These are phyloP conservation scores for Hygrophila difformis DNA, from an alignment of 257 asterid species.

Conservation along the genomic window DNA sequence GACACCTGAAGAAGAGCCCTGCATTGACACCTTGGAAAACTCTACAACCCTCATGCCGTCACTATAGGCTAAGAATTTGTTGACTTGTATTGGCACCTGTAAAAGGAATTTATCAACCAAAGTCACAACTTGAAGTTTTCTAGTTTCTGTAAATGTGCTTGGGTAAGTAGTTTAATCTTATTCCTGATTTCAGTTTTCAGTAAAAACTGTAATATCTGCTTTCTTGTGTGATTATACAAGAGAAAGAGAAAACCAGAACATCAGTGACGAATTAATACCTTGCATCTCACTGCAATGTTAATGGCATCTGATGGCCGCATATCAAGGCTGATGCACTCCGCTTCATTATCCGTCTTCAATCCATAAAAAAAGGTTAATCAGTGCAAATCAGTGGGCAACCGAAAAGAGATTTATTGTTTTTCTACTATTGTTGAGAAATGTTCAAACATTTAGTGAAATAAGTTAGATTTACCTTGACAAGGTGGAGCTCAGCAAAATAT, in stretches of 20 bases:
- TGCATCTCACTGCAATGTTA: conserved; percentile 8
- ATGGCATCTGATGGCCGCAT: conserved; percentile 4
- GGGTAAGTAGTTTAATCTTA: too few relatives aligned
- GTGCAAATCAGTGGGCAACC: not conserved
- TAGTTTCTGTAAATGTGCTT: too few relatives aligned
- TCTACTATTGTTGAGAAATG: not conserved
- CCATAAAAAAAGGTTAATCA: not conserved
- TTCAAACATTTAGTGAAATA: too few relatives aligned
- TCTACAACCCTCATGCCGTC: conserved; percentile 50
- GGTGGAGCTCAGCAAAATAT: conserved; percentile 79
- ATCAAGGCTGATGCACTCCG: conserved; percentile 1
- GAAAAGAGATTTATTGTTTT: too few relatives aligned
- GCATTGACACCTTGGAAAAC: conserved; percentile 25
- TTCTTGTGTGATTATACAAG: not conserved
- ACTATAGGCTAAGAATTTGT: conserved; percentile 33
- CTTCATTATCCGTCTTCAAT: not conserved
- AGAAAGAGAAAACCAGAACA: not conserved
- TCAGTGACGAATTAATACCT: not conserved
- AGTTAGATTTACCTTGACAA: conserved; percentile 31
- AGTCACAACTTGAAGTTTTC: too few relatives aligned
- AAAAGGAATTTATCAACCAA: not conserved
- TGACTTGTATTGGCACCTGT: conserved; percentile 51
- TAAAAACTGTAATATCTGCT: not conserved
- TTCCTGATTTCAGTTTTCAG: too few relatives aligned
- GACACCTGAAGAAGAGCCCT: conserved; percentile 20